phyloP scores from a whole-genome alignment of 1,284 basidiomycete genomes.

The Clitocybe nebularis region DNA sequence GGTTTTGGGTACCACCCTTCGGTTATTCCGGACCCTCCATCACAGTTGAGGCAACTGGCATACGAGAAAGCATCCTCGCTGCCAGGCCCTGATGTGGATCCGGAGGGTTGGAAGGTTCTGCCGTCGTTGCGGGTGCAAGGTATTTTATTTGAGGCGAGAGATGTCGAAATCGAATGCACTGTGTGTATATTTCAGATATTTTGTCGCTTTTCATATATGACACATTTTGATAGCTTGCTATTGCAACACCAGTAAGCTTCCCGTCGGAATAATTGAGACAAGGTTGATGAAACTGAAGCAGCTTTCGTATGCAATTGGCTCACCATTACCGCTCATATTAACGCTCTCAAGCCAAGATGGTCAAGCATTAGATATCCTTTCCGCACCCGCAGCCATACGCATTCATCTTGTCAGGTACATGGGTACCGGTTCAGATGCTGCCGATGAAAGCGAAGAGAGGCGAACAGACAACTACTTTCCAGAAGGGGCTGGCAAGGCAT shows the following conservation, averaged over 20 bases:
- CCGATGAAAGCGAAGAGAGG: slow-evolving; percentile 32
- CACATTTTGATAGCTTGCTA: slow-evolving; percentile 35
- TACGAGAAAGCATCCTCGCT: slow-evolving; percentile 38
- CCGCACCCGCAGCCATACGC: slow-evolving; percentile 33
- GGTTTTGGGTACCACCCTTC: slow-evolving; percentile 39
- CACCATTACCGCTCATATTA: slow-evolving; percentile 45
- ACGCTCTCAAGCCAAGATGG: slow-evolving; percentile 39
- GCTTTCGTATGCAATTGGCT: slow-evolving; percentile 46
- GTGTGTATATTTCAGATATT: slow-evolving; percentile 28
- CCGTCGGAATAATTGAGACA: background rate
- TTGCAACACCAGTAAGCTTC: slow-evolving; percentile 50
- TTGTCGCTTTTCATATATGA: background rate
- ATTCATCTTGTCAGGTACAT: slow-evolving; percentile 33
- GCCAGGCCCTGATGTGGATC: slow-evolving; percentile 42
- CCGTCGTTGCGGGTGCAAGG: slow-evolving; percentile 35
- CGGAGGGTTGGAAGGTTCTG: slow-evolving; percentile 44
- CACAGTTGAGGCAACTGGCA: slow-evolving; percentile 42
- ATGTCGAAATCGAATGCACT: slow-evolving; percentile 33
- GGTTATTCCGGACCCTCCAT: slow-evolving; percentile 38
- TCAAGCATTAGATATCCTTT: slow-evolving; percentile 49
- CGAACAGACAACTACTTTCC: slow-evolving; percentile 46
- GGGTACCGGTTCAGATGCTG: slow-evolving; percentile 44
- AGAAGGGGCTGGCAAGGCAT: slow-evolving; percentile 37
- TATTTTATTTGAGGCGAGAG: slow-evolving; percentile 37
- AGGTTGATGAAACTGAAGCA: slow-evolving; percentile 21